Base-by-base conservation (phyloP, 139 green algal species). In the Pycnococcus provasolii region DNA sequence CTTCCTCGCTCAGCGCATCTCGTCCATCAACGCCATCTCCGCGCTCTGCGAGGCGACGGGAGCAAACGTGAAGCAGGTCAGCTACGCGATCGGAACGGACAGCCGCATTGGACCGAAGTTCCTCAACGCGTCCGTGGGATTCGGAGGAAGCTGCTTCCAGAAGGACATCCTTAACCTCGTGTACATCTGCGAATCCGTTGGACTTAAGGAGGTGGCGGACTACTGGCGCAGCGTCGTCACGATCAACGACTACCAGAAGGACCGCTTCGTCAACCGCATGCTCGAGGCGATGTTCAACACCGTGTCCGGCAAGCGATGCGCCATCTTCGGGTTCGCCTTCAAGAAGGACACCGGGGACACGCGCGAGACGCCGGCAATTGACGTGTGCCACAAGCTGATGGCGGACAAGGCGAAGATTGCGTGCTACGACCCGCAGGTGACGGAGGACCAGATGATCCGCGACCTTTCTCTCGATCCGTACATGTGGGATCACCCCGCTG, bases 201-300 rank as follows among this genome's bases (percentile, higher is more conserved):
- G 92, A 41, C 82, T 99, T 4, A 81, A 89, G 63, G 81, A 95
- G 74, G 91, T 97, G 42, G 89, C 91, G 1, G 80, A 95, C 44
- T 99, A 99, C 87, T 99, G 92, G 92, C 42, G 73, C 42, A 64
- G 71, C 55, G 64, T 77, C 40, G 84, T 96, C 37, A 68, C 71
- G 40, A 97, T 98, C 82, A 98, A 98, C 75, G 91, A 99, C 80
- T 98, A 94, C 80, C 94, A 98, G 87, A 99, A 99, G 86, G 73
- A 87, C 11, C 66, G 77, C 42, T 99, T 97, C 77, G 94, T 99
- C 41, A 84, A 94, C 77, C 82, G 89, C 42, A 81, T 99, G 45
- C 90, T 98, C 61, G 76, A 75, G 42, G 80, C 86, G 64, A 96
- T 98, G 94, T 99, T 99, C 87, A 99, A 99, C 86, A 98, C 94